Conservation (phyloP, 371 early-diverging fungal genomes). For the Apophysomyces sp. region DNA sequence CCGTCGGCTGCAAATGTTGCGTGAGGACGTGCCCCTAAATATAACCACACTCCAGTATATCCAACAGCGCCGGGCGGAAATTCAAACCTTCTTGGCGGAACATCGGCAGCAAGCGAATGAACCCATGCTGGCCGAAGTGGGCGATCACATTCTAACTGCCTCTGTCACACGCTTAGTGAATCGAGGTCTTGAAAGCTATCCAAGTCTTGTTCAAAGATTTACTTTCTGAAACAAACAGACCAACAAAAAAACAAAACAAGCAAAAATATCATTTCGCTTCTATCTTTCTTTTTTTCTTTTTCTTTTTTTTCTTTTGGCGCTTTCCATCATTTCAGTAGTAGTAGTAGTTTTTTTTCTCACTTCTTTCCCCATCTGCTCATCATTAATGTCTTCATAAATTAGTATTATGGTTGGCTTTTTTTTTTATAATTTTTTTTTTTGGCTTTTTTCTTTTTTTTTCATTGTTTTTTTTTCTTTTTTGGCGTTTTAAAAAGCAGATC, state of each 20-base stretch:
- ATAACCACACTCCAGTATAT: constrained; percentile 18
- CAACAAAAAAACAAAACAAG: not conserved
- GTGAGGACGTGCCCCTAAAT: constrained; percentile 7
- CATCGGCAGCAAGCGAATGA: constrained; percentile 5
- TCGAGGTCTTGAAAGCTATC: constrained; percentile 34
- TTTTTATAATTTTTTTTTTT: too few relatives aligned
- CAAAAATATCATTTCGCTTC: not conserved
- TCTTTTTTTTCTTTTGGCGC: not conserved
- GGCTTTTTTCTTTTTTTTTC: too few relatives aligned
- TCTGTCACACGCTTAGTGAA: constrained; percentile 42
- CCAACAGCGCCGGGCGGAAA: constrained; percentile 20
- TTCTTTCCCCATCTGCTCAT: too few relatives aligned
- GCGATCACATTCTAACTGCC: constrained; percentile 33
- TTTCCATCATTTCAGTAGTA: not conserved
- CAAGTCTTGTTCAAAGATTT: constrained; percentile 26
- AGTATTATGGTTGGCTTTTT: too few relatives aligned
- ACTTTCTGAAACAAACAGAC: constrained; percentile 6
- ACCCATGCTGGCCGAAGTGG: constrained; percentile 22
- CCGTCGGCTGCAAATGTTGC: constrained; percentile 24
- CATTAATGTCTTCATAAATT: too few relatives aligned
- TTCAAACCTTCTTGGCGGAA: constrained; percentile 7
- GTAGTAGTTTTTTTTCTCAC: too few relatives aligned
- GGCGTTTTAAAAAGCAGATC: too few relatives aligned
- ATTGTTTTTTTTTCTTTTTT: too few relatives aligned
- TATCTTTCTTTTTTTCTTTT: not conserved